Evolutionary conservation across 2,329 filamentous ascomycete genomes (phyloP).

Genomic region (Metarhizium guizhouense): DNA sequence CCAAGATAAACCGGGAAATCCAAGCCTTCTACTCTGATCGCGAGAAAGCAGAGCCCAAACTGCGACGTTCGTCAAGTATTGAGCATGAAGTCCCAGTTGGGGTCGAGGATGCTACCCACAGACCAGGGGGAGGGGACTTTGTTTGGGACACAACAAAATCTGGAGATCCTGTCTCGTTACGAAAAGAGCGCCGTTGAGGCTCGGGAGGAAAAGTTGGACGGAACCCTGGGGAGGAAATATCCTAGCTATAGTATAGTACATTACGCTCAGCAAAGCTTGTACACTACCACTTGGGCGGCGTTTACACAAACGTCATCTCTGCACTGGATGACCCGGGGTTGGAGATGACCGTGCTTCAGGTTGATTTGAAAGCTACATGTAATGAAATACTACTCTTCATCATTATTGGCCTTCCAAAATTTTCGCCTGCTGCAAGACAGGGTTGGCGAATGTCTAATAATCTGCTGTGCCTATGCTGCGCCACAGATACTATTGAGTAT

Average conservation of each 20-base stretch:
- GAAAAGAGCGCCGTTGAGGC: not conserved
- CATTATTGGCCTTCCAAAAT: constrained; percentile 8
- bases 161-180: not conserved
- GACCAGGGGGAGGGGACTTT: constrained; percentile 14
- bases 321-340: not conserved
- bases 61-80: constrained; percentile 10
- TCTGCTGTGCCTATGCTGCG: not conserved
- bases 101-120: constrained; percentile 4
- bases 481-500: not conserved
- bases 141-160: constrained; percentile 24
- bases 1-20: constrained; percentile 29
- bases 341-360: constrained; percentile 2
- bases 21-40: constrained; percentile 25
- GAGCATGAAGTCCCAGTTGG: constrained; percentile 6
- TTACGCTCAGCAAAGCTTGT: not conserved
- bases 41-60: constrained; percentile 23
- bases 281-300: not conserved
- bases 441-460: constrained; percentile 1
- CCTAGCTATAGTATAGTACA: not conserved
- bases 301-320: not conserved
- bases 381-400: constrained; percentile 8
- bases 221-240: not conserved
- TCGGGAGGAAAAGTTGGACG: not conserved
- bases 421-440: not conserved
- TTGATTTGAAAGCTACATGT: constrained; percentile 7